Conservation (phyloP, 495 filamentous ascomycete genomes). For the Thozetella sp. region DNA sequence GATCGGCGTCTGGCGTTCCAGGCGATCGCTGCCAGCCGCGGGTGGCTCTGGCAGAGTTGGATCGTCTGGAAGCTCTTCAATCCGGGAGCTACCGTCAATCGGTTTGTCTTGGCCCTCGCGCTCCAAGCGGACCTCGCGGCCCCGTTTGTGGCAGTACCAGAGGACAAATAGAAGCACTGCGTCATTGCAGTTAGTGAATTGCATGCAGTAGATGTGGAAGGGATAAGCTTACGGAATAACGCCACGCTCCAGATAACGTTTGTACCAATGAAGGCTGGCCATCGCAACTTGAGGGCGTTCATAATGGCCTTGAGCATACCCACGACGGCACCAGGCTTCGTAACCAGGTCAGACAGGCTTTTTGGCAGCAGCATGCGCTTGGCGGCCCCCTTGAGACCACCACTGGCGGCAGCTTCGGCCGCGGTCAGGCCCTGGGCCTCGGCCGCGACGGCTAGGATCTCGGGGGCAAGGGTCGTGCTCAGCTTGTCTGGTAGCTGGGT, state of each 20-base stretch:
- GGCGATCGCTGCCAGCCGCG: not conserved
- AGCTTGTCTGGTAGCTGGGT: slow-evolving; percentile 83
- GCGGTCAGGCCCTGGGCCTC: slow-evolving; percentile 64
- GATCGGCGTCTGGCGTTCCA: slow-evolving; percentile 5
- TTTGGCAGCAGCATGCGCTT: slow-evolving; percentile 38
- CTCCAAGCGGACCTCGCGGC: slow-evolving; percentile 79
- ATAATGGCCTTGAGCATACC: slow-evolving; percentile 83
- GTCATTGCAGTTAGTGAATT: slow-evolving; percentile 37
- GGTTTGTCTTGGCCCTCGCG: slow-evolving; percentile 2
- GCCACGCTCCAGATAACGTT: slow-evolving; percentile 87
- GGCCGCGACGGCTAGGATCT: slow-evolving; percentile 74
- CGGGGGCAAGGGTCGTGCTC: slow-evolving; percentile 71
- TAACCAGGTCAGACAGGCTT: slow-evolving; percentile 75
- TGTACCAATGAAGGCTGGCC: slow-evolving; percentile 81
- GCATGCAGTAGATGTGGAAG: not conserved
- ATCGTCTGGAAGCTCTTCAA: slow-evolving; percentile 35
- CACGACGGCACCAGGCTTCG: slow-evolving; percentile 81
- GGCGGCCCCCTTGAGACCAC: slow-evolving; percentile 29
- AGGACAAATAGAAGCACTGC: slow-evolving; percentile 82
- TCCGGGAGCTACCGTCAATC: slow-evolving; percentile 16
- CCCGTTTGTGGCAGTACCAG: slow-evolving; percentile 97
- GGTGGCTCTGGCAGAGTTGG: slow-evolving; percentile 18
- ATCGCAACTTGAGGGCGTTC: slow-evolving; percentile 78
- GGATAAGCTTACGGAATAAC: slow-evolving; percentile 67
- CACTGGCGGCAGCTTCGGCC: slow-evolving; percentile 17